Evolutionary conservation across 768 basidiomycete species (phyloP).

Genomic region (Pleurotus salmoneostramineus): DNA sequence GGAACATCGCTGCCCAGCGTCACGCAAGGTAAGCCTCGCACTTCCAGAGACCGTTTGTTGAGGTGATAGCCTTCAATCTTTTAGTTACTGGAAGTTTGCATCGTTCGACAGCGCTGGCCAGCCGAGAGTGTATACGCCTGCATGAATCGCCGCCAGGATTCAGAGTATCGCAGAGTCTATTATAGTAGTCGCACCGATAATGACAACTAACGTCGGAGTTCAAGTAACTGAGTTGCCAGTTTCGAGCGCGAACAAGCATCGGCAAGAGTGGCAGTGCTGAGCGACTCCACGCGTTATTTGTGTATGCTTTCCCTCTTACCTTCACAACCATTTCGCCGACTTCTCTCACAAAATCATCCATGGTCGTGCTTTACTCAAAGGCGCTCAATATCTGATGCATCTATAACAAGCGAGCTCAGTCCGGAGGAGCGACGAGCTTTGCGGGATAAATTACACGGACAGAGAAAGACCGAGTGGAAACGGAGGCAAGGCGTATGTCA

Average conservation of each 20-base stretch:
- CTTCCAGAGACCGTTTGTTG: no score
- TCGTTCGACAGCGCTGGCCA: not conserved
- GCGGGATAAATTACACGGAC: constrained; percentile 18
- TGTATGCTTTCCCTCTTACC: not conserved
- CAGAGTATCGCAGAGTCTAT: no score
- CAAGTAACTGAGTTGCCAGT: no score
- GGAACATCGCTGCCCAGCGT: constrained; percentile 11
- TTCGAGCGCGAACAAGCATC: no score
- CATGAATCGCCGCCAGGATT: not conserved
- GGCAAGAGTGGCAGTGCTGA: no score
- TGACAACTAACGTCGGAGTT: no score
- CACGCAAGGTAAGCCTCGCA: constrained; percentile 12
- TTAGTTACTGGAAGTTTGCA: not conserved
- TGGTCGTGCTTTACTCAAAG: not conserved
- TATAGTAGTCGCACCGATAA: no score
- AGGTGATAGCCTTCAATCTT: no score
- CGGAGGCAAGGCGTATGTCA: constrained; percentile 60
- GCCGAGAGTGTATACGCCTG: not conserved
- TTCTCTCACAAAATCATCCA: not conserved
- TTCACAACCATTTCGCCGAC: not conserved
- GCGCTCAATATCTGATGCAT: constrained; percentile 2
- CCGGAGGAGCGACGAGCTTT: not conserved
- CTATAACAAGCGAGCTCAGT: not conserved
- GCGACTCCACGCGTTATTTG: no score
- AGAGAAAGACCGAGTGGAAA: constrained; percentile 71